phyloP scores from a whole-genome alignment of 768 basidiomycete genomes.

The Lactarius pseudohatsudake region DNA sequence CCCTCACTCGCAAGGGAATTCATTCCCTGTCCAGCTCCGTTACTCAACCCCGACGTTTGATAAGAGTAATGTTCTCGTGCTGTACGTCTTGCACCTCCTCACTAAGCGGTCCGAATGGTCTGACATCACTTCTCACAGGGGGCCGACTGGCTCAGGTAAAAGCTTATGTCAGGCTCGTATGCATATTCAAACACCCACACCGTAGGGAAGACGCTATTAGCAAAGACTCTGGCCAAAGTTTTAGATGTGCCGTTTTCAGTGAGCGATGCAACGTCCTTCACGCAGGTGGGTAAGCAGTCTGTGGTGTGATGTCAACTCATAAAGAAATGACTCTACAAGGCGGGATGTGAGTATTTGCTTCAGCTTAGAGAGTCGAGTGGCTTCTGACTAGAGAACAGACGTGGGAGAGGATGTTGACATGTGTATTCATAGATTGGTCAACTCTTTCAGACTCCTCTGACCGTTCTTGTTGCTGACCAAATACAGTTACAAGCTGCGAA shows the following conservation, averaged over 20 bases:
- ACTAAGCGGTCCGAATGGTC: background rate
- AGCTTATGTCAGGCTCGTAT: slow-evolving; percentile 14
- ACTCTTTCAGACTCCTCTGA: slow-evolving; percentile 28
- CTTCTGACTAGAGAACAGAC: slow-evolving; percentile 46
- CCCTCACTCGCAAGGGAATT: slow-evolving; percentile 12
- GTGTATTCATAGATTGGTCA: slow-evolving; percentile 79
- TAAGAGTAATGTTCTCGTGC: slow-evolving; percentile 93
- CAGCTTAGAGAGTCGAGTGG: background rate
- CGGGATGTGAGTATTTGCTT: slow-evolving; percentile 57
- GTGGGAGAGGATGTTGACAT: slow-evolving; percentile 97
- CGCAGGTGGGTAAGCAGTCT: slow-evolving; percentile 55
- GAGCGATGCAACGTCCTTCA: slow-evolving; percentile 92
- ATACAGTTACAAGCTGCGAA: slow-evolving; percentile 82
- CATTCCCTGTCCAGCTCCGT: slow-evolving; percentile 41
- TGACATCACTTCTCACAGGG: slow-evolving; percentile 42
- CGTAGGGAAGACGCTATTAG: slow-evolving; percentile 84
- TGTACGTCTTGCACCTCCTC: slow-evolving; percentile 53
- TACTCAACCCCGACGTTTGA: slow-evolving; percentile 66
- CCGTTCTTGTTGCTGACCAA: slow-evolving; percentile 5
- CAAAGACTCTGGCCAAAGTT: slow-evolving; percentile 86
- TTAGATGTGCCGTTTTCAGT: slow-evolving; percentile 94
- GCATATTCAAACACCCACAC: slow-evolving; percentile 15
- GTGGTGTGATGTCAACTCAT: slow-evolving; percentile 5
- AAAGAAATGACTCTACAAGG: slow-evolving; percentile 41
- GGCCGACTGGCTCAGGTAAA: slow-evolving; percentile 83